A percentile compares a stretch with the other conserved stretches of the same genome.
These are phyloP conservation scores for Diaporthe eres DNA, from an alignment of 2,329 filamentous ascomycete species.

Conservation along the genomic window DNA sequence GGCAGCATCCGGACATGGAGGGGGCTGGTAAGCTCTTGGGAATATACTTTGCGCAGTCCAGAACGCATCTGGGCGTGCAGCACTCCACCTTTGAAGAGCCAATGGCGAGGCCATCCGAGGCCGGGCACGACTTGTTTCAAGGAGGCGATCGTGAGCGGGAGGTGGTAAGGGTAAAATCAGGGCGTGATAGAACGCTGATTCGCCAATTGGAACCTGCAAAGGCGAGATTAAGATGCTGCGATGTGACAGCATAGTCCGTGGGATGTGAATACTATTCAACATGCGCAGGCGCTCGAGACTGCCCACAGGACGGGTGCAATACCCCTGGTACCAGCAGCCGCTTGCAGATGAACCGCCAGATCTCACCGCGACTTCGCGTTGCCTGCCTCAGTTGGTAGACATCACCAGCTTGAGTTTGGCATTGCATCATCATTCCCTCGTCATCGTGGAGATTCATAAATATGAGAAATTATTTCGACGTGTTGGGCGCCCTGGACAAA, in stretches of 20 bases:
- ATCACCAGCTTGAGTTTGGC: neutral
- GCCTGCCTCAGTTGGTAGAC: neutral
- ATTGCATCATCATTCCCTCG: conserved; percentile 1
- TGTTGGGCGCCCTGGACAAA: conserved; percentile 1
- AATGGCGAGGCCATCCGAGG: conserved; percentile 6
- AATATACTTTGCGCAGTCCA: neutral
- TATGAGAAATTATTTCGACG: neutral
- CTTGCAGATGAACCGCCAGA: neutral
- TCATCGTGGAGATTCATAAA: conserved; percentile 20
- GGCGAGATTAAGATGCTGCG: conserved; percentile 19
- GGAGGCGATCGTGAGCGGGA: conserved; percentile 20
- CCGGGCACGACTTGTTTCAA: conserved; percentile 8
- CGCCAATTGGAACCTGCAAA: conserved; percentile 27
- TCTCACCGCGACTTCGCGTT: conserved; percentile 7
- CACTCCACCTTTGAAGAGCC: neutral
- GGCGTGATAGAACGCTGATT: neutral
- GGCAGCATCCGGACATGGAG: conserved; percentile 22
- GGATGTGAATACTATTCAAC: neutral
- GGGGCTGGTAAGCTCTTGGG: neutral
- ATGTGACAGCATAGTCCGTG: conserved; percentile 24
- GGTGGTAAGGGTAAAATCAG: neutral
- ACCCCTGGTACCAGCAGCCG: neutral
- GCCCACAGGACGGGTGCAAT: neutral
- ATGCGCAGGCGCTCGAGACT: neutral
- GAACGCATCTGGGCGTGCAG: neutral